These are phyloP conservation scores for Gnaphalium uliginosum DNA, from an alignment of 129 eudicot species.

Conservation along the genomic window DNA sequence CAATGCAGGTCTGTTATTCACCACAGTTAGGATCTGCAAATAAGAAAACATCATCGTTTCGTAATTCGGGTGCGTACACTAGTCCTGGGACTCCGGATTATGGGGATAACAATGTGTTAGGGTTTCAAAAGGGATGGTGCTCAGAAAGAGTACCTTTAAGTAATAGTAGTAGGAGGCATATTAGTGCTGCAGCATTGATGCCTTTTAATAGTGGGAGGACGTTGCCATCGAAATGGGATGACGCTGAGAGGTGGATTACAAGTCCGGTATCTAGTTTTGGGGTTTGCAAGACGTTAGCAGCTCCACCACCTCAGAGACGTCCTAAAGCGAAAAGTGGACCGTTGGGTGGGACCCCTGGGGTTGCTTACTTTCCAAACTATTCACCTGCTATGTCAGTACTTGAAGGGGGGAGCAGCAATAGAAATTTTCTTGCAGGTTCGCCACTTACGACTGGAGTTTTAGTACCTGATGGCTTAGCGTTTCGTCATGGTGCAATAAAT, in stretches of 20 bases:
- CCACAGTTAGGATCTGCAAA: conserved; percentile 45
- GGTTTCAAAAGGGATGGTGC: conserved; percentile 65
- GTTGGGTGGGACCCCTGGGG: conserved; percentile 60
- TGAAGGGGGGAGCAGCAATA: conserved; percentile 46
- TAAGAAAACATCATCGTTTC: conserved; percentile 43
- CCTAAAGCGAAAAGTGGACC: conserved; percentile 91
- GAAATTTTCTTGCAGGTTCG: conserved; percentile 56
- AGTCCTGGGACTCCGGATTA: conserved; percentile 90
- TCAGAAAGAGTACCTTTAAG: conserved; percentile 74
- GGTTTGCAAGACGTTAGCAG: conserved; percentile 37
- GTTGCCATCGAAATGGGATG: conserved; percentile 97
- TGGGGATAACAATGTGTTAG: conserved; percentile 42
- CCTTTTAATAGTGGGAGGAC: conserved; percentile 93
- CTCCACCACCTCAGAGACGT: conserved; percentile 55
- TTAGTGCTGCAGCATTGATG: conserved; percentile 76
- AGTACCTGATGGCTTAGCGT: conserved; percentile 55
- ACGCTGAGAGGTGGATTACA: conserved; percentile 98
- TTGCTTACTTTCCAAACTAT: conserved; percentile 50
- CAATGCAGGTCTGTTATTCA: conserved; percentile 41
- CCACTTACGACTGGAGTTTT: conserved; percentile 72
- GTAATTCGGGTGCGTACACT: conserved; percentile 69
- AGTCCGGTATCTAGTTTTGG: conserved; percentile 75
- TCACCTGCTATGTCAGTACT: conserved; percentile 51
- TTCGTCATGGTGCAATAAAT: conserved; percentile 39
- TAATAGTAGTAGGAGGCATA: conserved; percentile 63